A percentile compares a stretch with the other conserved stretches of the same genome.
These are phyloP conservation scores for Monilinia aucupariae DNA, from an alignment of 2,329 filamentous ascomycete genomes.

Conservation along the genomic window DNA sequence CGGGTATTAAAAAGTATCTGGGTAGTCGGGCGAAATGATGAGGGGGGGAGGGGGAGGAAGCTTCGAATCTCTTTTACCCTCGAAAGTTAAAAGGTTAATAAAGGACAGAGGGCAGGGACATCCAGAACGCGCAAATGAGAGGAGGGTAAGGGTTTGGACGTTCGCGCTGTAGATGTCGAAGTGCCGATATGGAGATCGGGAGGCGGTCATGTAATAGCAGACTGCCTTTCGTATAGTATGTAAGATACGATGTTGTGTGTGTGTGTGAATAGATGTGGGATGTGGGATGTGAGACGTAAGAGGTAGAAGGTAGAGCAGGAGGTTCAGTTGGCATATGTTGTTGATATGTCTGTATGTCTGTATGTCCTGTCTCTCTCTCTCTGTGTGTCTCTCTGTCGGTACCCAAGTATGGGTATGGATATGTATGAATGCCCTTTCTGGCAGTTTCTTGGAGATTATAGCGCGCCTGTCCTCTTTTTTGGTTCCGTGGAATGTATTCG, in stretches of 20 bases:
- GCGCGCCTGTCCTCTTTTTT: constrained; percentile 4
- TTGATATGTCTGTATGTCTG: no score
- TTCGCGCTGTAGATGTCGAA: no score
- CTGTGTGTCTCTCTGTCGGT: no score
- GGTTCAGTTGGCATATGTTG: not conserved
- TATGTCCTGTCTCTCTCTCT: no score
- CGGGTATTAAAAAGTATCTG: not conserved
- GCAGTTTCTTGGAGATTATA: constrained; percentile 7
- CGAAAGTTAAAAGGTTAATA: not conserved
- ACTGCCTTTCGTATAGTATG: no score
- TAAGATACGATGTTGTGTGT: not conserved
- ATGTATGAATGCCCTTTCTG: constrained; percentile 1
- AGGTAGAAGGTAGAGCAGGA: no score
- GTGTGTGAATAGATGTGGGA: not conserved
- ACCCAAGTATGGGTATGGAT: not conserved
- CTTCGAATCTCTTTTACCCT: not conserved
- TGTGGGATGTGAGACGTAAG: not conserved
- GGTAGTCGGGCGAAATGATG: constrained; percentile 1
- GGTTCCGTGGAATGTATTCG: constrained; percentile 3
- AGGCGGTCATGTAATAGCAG: not conserved
- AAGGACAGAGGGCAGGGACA: not conserved
- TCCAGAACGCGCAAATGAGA: not conserved
- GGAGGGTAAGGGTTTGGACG: not conserved
- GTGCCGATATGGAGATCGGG: not conserved
- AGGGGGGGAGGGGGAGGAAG: not conserved